A percentile compares a stretch with the other conserved stretches of the same genome.
Evolutionary conservation across 805 yeast species (phyloP).

Genomic region (Candida wancherniae): DNA sequence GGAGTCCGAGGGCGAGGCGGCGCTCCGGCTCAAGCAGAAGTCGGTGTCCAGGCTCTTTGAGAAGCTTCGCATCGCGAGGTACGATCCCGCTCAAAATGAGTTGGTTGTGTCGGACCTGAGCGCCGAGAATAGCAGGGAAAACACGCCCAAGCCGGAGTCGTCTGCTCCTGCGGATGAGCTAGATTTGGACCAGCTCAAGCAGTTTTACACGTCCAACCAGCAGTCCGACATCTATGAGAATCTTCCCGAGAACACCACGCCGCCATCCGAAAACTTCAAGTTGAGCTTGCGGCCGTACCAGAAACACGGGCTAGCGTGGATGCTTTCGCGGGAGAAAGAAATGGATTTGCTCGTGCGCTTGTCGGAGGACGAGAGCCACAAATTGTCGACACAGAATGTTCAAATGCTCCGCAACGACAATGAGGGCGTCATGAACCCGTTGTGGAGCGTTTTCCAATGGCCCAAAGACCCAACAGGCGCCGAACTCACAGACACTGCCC

Average conservation of each 20-base stretch:
- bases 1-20: constrained; percentile 53
- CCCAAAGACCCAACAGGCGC: constrained; percentile 59
- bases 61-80: constrained; percentile 32
- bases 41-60: constrained; percentile 55
- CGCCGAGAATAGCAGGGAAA: constrained; percentile 3
- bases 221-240: constrained; percentile 50
- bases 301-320: constrained; percentile 82
- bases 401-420: constrained; percentile 25
- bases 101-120: constrained; percentile 6
- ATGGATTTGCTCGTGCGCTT: constrained; percentile 38
- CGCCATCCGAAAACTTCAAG: constrained; percentile 44
- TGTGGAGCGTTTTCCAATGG: constrained; percentile 80
- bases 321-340: constrained; percentile 75
- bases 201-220: constrained; percentile 70
- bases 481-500: constrained; percentile 2
- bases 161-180: constrained; percentile 36
- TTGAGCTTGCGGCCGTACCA: constrained; percentile 71
- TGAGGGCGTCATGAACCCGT: constrained; percentile 66
- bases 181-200: constrained; percentile 66
- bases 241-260: constrained; percentile 61
- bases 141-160: constrained; percentile 14
- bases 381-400: constrained; percentile 25
- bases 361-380: constrained; percentile 16
- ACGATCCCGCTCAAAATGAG: constrained; percentile 14
- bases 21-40: constrained; percentile 47